Base-by-base conservation (phyloP, 1,139 yeast species). In the Yamadazyma diospyri region DNA sequence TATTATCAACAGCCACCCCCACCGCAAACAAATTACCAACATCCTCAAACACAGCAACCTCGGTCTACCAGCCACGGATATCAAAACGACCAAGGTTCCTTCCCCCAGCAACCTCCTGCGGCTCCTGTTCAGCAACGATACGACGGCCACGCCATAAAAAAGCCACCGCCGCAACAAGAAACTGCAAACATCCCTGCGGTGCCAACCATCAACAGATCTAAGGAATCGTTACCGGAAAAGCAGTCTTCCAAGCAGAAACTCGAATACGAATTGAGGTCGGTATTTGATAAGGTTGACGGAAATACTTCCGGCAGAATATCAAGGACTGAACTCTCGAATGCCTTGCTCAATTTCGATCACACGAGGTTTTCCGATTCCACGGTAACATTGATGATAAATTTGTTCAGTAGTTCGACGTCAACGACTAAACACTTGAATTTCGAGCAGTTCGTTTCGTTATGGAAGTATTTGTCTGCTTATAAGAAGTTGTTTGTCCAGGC, bases 381-480 rank as follows among this genome's bases (percentile, higher is more conserved):
- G 1, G 76, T 81, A 23, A 54, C 64, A 30, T 61, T 82, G 27
- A 81, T 82, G 85, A 76, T 82, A 38, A 72, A 75, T 47, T 61
- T 82, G 50, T 82, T 82, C 53, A 61, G 69, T 20, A 72, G 49
- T 12, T 61, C 72, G 15, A 18, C n/a, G 8, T 59, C 72, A 8
- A 64, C 73, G 28, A 28, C 36, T 16, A 53, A 51, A 32, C 54
- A 55, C 25, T 56, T 69, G 39, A 77, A 75, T 42, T 81, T 77
- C 45, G 78, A 73, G 33, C 89, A 82, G 55, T 82, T 82, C 52
- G 81, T 75, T 30, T 77, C 80, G 38, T 61, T 81, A 32, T 81
- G 88, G 87, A 75, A 80, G 49, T 81, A 81, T 46, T 62, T 81
- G 30, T 68, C 79, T n/a, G 83, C 83, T 35, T 81, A 85, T 74